Conservation (phyloP, 1,139 yeast species). For the Zygosaccharomyces sapae region DNA sequence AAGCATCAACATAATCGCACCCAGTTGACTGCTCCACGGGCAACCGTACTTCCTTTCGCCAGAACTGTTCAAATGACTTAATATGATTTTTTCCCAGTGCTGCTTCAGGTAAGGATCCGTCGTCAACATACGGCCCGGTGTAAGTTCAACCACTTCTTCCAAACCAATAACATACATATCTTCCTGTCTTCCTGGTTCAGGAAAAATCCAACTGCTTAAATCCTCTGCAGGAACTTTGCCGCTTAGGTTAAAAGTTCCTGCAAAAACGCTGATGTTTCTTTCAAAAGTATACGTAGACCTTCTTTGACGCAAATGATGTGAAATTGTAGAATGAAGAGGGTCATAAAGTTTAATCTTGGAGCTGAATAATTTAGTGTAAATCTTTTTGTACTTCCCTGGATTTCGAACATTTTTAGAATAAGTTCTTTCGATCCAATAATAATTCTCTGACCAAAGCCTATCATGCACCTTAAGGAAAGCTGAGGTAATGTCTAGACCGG, state of each 20-base stretch:
- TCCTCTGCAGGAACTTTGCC: slow-evolving; percentile 53
- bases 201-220: slow-evolving; percentile 57
- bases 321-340: slow-evolving; percentile 67
- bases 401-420: slow-evolving; percentile 36
- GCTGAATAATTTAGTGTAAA: slow-evolving; percentile 30
- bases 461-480: slow-evolving; percentile 52
- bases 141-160: slow-evolving; percentile 88
- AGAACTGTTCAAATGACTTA: slow-evolving; percentile 49
- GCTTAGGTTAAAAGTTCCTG: slow-evolving; percentile 71
- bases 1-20: slow-evolving; percentile 80
- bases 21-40: slow-evolving; percentile 83
- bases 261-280: slow-evolving; percentile 50
- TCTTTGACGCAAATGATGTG: slow-evolving; percentile 48
- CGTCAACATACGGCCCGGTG: slow-evolving; percentile 83
- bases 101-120: slow-evolving; percentile 68
- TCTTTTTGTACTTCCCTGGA: slow-evolving; percentile 30
- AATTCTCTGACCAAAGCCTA: slow-evolving; percentile 59
- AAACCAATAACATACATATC: slow-evolving; percentile 81
- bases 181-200: slow-evolving; percentile 30
- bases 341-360: slow-evolving; percentile 51
- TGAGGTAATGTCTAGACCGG: slow-evolving; percentile 37
- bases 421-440: slow-evolving; percentile 45
- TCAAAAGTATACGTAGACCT: slow-evolving; percentile 48
- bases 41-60: slow-evolving; percentile 53
- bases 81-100: slow-evolving; percentile 75